Conservation (phyloP, 2,329 filamentous ascomycete species). For the Fusarium papillatum region DNA sequence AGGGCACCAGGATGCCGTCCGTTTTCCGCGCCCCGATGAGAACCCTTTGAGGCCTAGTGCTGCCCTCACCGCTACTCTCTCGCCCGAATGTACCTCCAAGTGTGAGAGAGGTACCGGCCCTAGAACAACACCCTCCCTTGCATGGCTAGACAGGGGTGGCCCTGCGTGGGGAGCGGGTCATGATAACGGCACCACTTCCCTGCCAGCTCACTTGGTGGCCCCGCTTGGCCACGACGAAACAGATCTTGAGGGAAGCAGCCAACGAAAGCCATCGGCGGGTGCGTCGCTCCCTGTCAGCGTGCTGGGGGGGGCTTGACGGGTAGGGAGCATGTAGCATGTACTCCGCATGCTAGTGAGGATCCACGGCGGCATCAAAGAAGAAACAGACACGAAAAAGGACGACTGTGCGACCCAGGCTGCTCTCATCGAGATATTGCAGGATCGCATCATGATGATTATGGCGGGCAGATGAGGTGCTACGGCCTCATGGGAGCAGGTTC, state of each 20-base stretch:
- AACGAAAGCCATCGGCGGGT: conserved; percentile 39
- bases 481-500: conserved; percentile 14
- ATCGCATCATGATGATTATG: conserved; percentile 40
- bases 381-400: conserved; percentile 24
- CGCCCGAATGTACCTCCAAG: conserved; percentile 34
- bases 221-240: conserved; percentile 41
- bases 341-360: conserved; percentile 42
- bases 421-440: conserved; percentile 44
- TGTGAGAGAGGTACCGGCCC: conserved; percentile 36
- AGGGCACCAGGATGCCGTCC: conserved; percentile 23
- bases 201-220: conserved; percentile 43
- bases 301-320: conserved; percentile 33
- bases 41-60: conserved; percentile 44
- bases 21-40: conserved; percentile 34
- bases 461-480: conserved; percentile 25
- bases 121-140: conserved; percentile 42
- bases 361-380: conserved; percentile 37
- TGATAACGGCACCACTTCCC: conserved; percentile 44
- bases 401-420: conserved; percentile 36
- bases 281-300: conserved; percentile 40
- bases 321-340: conserved; percentile 39
- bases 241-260: conserved; percentile 43
- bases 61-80: conserved; percentile 45
- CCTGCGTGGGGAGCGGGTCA: conserved; percentile 24
- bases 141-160: conserved; percentile 36